Evolutionary conservation across 139 green algal genomes (phyloP).

Genomic region (Ulvella scutata): DNA sequence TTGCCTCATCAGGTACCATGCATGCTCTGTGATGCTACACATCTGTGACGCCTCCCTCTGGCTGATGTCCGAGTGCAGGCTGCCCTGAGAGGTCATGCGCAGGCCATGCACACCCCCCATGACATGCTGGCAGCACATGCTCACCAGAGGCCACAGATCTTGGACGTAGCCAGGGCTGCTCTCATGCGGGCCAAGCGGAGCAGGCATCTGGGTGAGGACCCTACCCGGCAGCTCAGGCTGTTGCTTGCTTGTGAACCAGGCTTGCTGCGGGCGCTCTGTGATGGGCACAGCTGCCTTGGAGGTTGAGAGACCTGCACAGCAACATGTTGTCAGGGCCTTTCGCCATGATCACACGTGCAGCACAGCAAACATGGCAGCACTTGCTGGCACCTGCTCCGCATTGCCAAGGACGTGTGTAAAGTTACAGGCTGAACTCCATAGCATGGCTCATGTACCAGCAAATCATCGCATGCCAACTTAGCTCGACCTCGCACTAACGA

Average conservation of each 20-base stretch:
- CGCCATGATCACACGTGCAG: too few relatives aligned
- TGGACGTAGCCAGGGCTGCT: not conserved
- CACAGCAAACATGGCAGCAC: too few relatives aligned
- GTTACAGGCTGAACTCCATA: too few relatives aligned
- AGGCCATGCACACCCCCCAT: slow-evolving; percentile 76
- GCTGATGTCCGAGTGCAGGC: slow-evolving; percentile 59
- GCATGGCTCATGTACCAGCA: too few relatives aligned
- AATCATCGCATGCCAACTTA: too few relatives aligned
- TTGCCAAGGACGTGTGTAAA: too few relatives aligned
- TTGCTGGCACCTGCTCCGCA: too few relatives aligned
- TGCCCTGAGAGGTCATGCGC: slow-evolving; percentile 22
- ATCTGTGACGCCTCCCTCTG: slow-evolving; percentile 41
- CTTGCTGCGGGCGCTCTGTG: slow-evolving; percentile 5
- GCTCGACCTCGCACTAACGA: too few relatives aligned
- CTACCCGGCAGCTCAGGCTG: not conserved
- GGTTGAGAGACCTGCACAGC: slow-evolving; percentile 12
- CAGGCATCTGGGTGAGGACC: not conserved
- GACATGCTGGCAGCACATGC: slow-evolving; percentile 60
- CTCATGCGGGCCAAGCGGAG: too few relatives aligned
- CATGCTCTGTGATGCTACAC: slow-evolving; percentile 41
- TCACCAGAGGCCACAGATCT: not conserved
- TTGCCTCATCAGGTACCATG: slow-evolving; percentile 45
- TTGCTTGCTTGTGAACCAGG: not conserved
- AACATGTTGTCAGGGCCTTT: not conserved
- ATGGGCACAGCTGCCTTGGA: slow-evolving; percentile 39